Conservation (phyloP, 148 eudicot genomes). For the Rhododendron molle region DNA sequence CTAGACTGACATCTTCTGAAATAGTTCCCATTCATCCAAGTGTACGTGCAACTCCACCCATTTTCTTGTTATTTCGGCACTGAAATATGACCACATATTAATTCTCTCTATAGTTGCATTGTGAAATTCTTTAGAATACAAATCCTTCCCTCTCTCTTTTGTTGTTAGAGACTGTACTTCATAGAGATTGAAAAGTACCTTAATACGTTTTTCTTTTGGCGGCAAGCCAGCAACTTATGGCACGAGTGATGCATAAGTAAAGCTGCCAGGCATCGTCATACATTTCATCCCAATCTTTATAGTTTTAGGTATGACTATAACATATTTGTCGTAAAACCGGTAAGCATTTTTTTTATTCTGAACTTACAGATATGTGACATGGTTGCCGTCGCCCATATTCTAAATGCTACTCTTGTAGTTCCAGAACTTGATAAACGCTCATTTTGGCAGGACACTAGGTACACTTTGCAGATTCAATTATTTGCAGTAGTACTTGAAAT, state of each 20-base stretch:
- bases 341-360: not conserved
- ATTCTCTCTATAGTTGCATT: not conserved
- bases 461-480: slow-evolving; percentile 1
- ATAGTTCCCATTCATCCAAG: not conserved
- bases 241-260: not conserved
- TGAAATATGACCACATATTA: not conserved
- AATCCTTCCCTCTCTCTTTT: not conserved
- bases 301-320: not conserved
- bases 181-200: not conserved
- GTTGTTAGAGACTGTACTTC: not conserved
- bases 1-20: not conserved
- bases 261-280: not conserved
- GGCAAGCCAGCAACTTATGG: not conserved
- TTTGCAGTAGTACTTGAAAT: slow-evolving; percentile 7
- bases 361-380: slow-evolving; percentile 89
- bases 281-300: not conserved
- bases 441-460: slow-evolving; percentile 98
- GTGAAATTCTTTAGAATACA: not conserved
- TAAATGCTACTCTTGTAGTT: slow-evolving; percentile 91
- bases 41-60: not conserved
- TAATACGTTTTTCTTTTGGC: not conserved
- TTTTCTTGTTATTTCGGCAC: not conserved
- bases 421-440: slow-evolving; percentile 98
- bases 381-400: slow-evolving; percentile 94
- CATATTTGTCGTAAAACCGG: not conserved